Evolutionary conservation across 352 stramenopile species (phyloP), one percentile per base, ranked within the genome.

Genomic region (Aphanomyces invadans): DNA sequence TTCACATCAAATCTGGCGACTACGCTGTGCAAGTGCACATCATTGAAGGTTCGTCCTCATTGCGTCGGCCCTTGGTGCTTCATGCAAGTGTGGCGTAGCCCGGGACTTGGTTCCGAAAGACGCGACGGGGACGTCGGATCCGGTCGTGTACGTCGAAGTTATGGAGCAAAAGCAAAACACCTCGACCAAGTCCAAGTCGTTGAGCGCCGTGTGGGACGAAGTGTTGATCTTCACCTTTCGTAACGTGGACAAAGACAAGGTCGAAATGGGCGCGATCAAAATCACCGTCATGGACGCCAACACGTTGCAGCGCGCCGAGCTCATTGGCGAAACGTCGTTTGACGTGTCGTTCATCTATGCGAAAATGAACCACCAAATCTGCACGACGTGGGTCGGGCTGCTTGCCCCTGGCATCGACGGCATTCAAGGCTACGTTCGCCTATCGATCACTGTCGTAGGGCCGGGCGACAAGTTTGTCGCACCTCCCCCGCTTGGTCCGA

Each of bases 361-460:
- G 3, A 77, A 87, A 60, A 66, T 77, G 19, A 90, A 96, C 62
- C 89, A 97, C 61, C 86, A 97, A 64, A 74, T 96, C 19, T 84
- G 90, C 28, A 91, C 92, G 39, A 80, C 92, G 32, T 97, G 90
- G 90, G 86, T 97, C 36, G 86, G 86, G 46, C 68, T 97, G 4
- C 80, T 92, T 4, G 39, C 60, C 9, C 42, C 46, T 1, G 42
- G 42, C 21, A 89, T 89, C 11, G 89, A 97, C 68, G 78, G 69
- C 11, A 86, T 97, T 25, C 90, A 97, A 69, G 90, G 90, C 29
- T 97, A 97, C 44, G 68, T 97, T n/a, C 88, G 90, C 57, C 77
- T 91, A 0, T 95, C 83, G 0, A 83, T 97, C 53, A 82, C 86
- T 0, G 86, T 97, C 26, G 76, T 97, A 60, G 90, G 90, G 32